Conservation (phyloP, 2,329 filamentous ascomycete species). For the Diaporthe sp. region DNA sequence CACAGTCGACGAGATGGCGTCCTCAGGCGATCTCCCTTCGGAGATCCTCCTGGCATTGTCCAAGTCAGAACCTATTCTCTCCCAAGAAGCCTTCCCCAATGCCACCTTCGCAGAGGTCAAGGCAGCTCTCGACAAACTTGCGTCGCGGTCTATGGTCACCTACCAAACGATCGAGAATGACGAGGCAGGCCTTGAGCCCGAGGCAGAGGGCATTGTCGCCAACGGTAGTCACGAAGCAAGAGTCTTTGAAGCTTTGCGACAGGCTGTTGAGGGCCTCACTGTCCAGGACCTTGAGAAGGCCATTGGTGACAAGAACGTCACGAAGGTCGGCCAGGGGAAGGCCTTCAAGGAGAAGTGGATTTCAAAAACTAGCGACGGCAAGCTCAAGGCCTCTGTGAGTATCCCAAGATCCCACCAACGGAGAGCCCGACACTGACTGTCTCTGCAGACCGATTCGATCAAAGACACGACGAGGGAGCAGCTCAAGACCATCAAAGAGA, state of each 20-base stretch:
- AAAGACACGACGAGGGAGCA: slow-evolving; percentile 84
- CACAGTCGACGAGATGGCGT: slow-evolving; percentile 56
- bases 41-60: slow-evolving; percentile 77
- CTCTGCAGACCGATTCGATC: slow-evolving; percentile 75
- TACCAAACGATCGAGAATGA: slow-evolving; percentile 89
- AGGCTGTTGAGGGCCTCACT: slow-evolving; percentile 81
- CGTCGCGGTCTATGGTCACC: slow-evolving; percentile 86
- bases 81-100: slow-evolving; percentile 77
- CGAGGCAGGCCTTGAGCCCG: slow-evolving; percentile 80
- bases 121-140: slow-evolving; percentile 87
- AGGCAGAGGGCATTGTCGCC: slow-evolving; percentile 79
- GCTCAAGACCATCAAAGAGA: slow-evolving; percentile 79
- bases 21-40: slow-evolving; percentile 70
- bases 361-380: slow-evolving; percentile 69
- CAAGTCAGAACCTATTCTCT: slow-evolving; percentile 75
- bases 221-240: slow-evolving; percentile 87
- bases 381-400: slow-evolving; percentile 61
- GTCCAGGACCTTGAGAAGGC: slow-evolving; percentile 79
- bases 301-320: slow-evolving; percentile 80
- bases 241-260: slow-evolving; percentile 81
- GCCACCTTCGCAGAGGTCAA: slow-evolving; percentile 80
- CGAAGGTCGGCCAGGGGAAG: slow-evolving; percentile 92
- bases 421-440: slow-evolving; percentile 32
- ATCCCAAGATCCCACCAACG: not conserved
- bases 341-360: slow-evolving; percentile 89